Conservation (phyloP, 148 eudicot genomes). For the Rhododendron ovatum region DNA sequence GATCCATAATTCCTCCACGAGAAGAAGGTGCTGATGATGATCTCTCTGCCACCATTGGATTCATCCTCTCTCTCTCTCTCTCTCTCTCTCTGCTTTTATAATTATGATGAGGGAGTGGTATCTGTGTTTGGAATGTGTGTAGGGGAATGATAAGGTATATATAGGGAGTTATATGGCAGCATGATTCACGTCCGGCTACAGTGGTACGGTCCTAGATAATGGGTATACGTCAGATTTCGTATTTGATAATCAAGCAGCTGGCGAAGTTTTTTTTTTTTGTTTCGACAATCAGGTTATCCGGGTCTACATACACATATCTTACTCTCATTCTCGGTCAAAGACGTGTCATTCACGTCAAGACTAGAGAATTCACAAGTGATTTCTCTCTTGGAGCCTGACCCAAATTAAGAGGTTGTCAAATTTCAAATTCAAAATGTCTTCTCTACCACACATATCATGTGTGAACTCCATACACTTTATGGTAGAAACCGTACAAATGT, state of each 20-base stretch:
- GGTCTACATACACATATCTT: too few relatives aligned
- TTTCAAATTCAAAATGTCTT: too few relatives aligned
- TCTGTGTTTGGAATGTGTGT: neutral
- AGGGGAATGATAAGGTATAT: neutral
- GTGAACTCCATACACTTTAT: too few relatives aligned
- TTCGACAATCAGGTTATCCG: too few relatives aligned
- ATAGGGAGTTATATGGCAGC: neutral
- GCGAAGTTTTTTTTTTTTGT: neutral
- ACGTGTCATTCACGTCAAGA: too few relatives aligned
- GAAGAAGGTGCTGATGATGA: constrained; percentile 3
- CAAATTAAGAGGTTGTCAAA: too few relatives aligned
- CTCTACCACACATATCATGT: too few relatives aligned
- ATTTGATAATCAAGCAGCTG: neutral
- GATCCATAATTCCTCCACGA: neutral
- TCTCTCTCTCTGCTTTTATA: neutral
- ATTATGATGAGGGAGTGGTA: neutral
- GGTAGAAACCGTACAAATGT: too few relatives aligned
- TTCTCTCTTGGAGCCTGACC: too few relatives aligned
- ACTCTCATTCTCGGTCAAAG: too few relatives aligned
- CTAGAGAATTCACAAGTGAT: neutral
- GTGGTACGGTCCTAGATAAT: neutral
- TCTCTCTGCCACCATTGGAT: neutral
- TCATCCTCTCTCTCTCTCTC: neutral
- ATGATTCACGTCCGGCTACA: neutral
- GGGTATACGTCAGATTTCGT: neutral